phyloP scores from a whole-genome alignment of 257 asterid species.

The Knoxia roxburghii region DNA sequence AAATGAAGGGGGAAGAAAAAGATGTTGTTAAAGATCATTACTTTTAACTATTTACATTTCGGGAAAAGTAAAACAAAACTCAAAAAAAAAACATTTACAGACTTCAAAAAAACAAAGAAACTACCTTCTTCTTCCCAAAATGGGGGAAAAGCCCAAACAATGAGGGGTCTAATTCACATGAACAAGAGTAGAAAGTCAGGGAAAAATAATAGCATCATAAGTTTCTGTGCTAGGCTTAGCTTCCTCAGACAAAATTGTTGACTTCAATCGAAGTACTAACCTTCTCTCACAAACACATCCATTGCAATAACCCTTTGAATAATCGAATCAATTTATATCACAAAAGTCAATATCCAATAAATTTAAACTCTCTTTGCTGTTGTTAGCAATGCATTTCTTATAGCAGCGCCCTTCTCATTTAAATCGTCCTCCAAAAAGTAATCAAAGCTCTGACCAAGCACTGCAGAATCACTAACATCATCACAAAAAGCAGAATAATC shows the following conservation, averaged over 20 bases:
- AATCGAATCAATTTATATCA: background rate
- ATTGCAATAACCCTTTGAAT: background rate
- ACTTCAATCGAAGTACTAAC: background rate
- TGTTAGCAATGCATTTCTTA: slow-evolving; percentile 50
- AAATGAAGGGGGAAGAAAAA: too few relatives aligned
- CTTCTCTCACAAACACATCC: background rate
- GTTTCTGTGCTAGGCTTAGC: slow-evolving; percentile 2
- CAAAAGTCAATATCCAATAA: slow-evolving; percentile 6
- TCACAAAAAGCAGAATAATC: slow-evolving; percentile 64
- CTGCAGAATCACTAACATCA: slow-evolving; percentile 30
- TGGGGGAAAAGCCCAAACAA: background rate
- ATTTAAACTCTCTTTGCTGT: slow-evolving; percentile 26
- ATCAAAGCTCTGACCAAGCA: slow-evolving; percentile 14
- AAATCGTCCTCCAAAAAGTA: slow-evolving; percentile 18
- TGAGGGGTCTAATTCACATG: slow-evolving; percentile 4
- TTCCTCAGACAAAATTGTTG: slow-evolving; percentile 22
- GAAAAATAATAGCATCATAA: slow-evolving; percentile 4
- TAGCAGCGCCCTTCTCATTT: slow-evolving; percentile 25
- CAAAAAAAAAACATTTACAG: background rate
- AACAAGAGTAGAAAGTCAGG: background rate
- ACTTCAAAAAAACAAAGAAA: background rate
- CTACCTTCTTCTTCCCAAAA: background rate
- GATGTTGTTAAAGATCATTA: background rate
- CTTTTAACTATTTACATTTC: background rate
- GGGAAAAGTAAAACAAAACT: background rate